Evolutionary conservation across 2,329 filamentous ascomycete species (phyloP).

Genomic region (Fusarium brachygibbosum): DNA sequence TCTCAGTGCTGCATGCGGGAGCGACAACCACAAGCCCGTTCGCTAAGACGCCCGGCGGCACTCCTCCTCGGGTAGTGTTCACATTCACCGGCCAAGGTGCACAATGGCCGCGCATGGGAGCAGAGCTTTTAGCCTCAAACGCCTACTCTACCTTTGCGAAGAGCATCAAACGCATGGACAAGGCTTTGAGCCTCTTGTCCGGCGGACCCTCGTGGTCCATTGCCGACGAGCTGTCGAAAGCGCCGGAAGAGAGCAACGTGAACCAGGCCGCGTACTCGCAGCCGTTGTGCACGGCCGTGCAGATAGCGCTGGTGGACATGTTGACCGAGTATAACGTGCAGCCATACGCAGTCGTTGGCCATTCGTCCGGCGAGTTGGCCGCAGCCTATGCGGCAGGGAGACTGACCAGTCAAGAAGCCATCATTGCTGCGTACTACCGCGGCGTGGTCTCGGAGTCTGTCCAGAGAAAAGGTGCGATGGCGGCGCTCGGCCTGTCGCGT

Average conservation of each 20-base stretch:
- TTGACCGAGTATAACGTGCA: slow-evolving; percentile 52
- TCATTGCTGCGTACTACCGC: slow-evolving; percentile 57
- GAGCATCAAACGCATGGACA: slow-evolving; percentile 4
- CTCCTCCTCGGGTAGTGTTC: slow-evolving; percentile 17
- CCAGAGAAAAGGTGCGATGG: slow-evolving; percentile 53
- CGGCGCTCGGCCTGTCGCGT: slow-evolving; percentile 55
- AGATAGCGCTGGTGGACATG: slow-evolving; percentile 59
- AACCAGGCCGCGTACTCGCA: slow-evolving; percentile 51
- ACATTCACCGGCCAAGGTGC: slow-evolving; percentile 56
- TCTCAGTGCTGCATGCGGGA: slow-evolving; percentile 8
- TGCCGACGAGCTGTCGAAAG: slow-evolving; percentile 41
- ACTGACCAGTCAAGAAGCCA: slow-evolving; percentile 55
- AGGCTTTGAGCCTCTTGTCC: slow-evolving; percentile 1
- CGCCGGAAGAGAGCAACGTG: slow-evolving; percentile 47
- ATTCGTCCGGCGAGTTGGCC: slow-evolving; percentile 61
- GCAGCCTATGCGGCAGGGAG: slow-evolving; percentile 59
- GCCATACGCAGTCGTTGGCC: slow-evolving; percentile 57
- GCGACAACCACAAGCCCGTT: slow-evolving; percentile 7
- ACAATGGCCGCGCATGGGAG: slow-evolving; percentile 54
- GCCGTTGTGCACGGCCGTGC: slow-evolving; percentile 60
- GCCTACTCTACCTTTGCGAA: slow-evolving; percentile 3
- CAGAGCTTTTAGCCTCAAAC: slow-evolving; percentile 7
- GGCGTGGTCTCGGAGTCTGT: slow-evolving; percentile 46
- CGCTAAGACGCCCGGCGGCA: not conserved
- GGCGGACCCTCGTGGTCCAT: slow-evolving; percentile 40